phyloP scores from a whole-genome alignment of 176 grass and related monocot genomes.

The Thinopyrum elongatum region DNA sequence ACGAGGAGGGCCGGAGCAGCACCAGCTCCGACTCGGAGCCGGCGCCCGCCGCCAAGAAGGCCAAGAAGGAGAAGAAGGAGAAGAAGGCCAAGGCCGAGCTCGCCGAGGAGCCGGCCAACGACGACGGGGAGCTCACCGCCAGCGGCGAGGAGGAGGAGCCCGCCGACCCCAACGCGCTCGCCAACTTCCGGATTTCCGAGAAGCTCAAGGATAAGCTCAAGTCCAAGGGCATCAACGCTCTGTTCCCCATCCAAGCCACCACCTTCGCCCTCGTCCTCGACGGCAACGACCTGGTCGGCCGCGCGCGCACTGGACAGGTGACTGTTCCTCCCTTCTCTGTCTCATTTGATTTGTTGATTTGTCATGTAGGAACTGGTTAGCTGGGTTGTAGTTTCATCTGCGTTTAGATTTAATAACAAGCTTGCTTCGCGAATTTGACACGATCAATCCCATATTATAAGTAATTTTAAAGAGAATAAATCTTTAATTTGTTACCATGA shows the following conservation, averaged over 20 bases:
- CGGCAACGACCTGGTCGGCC: conserved; percentile 81
- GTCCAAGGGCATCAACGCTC: conserved; percentile 75
- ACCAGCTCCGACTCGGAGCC: conserved; percentile 51
- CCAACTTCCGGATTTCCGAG: conserved; percentile 85
- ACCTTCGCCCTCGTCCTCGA: conserved; percentile 88
- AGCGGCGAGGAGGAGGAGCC: conserved; percentile 54
- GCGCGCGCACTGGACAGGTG: conserved; percentile 97
- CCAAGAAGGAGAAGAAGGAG: conserved; percentile 40
- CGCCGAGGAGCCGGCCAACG: conserved; percentile 7
- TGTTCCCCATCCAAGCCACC: conserved; percentile 95
- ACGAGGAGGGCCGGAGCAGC: conserved; percentile 49
- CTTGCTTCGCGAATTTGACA: neutral
- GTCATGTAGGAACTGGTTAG: neutral
- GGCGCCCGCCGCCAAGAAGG: conserved; percentile 31
- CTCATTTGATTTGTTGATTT: neutral
- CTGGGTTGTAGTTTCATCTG: neutral
- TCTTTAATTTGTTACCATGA: neutral
- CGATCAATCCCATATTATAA: no score
- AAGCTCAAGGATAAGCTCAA: conserved; percentile 68
- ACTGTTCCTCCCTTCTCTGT: neutral
- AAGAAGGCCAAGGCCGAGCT: conserved; percentile 15
- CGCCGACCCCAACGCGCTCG: conserved; percentile 64
- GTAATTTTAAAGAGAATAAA: no score
- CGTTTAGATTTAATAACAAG: neutral
- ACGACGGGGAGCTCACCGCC: conserved; percentile 56